phyloP scores from a whole-genome alignment of 257 asterid genomes.

The Nicotiana tabacum region DNA sequence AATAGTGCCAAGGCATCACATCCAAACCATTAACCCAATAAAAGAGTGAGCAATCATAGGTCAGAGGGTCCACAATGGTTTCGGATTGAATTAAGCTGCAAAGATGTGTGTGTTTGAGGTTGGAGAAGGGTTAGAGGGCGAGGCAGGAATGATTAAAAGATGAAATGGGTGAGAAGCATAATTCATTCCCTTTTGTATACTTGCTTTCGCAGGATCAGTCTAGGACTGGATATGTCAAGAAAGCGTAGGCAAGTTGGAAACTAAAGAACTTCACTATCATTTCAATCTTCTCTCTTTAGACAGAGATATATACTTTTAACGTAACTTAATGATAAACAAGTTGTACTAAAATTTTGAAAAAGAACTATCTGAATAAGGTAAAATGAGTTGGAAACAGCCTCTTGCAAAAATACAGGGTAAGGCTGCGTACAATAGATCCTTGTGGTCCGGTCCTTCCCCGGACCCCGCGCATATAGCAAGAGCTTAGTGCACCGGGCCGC shows the following conservation, averaged over 20 bases:
- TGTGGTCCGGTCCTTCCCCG: too few relatives aligned
- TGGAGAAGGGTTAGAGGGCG: neutral
- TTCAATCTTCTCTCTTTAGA: neutral
- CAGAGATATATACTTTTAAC: neutral
- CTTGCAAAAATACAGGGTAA: too few relatives aligned
- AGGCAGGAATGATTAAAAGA: neutral
- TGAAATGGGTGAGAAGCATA: neutral
- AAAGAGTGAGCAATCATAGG: neutral
- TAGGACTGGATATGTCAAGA: neutral
- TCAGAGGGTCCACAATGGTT: neutral
- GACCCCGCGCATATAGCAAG: too few relatives aligned
- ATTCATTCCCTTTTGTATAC: neutral
- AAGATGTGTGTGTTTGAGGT: neutral
- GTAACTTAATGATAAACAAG: neutral
- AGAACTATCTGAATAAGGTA: neutral
- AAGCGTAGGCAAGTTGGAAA: neutral
- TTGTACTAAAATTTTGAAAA: neutral
- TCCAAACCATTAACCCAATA: neutral
- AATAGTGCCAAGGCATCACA: neutral
- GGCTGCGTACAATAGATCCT: too few relatives aligned
- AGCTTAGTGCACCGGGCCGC: too few relatives aligned
- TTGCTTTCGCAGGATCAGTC: neutral
- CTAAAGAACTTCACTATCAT: neutral
- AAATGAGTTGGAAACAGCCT: neutral
- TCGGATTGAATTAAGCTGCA: neutral